Conservation (phyloP, 768 basidiomycete genomes). For the Russula dissimulans region DNA sequence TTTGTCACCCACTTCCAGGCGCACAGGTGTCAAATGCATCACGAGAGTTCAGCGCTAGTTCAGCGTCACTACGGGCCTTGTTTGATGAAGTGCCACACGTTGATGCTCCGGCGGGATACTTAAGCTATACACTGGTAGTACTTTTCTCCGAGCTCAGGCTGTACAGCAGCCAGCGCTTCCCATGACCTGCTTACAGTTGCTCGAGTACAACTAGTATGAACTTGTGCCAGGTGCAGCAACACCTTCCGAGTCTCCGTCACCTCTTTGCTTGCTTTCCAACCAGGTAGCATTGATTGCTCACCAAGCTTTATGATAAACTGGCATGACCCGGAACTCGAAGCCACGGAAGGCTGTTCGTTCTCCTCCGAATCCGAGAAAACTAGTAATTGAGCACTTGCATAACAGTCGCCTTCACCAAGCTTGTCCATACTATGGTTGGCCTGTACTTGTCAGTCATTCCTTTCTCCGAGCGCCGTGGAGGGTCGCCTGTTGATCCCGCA, state of each 20-base stretch:
- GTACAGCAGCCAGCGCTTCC: too few relatives aligned
- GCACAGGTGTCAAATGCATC: too few relatives aligned
- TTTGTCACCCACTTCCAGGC: too few relatives aligned
- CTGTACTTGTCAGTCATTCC: slow-evolving; percentile 2
- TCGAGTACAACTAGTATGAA: not conserved
- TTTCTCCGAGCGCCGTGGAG: too few relatives aligned
- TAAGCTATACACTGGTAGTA: too few relatives aligned
- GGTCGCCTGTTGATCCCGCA: too few relatives aligned
- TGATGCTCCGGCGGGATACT: too few relatives aligned
- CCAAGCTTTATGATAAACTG: not conserved
- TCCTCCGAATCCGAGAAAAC: not conserved
- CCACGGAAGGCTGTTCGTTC: not conserved
- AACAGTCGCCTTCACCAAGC: slow-evolving; percentile 2
- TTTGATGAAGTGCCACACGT: too few relatives aligned
- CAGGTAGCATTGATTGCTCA: not conserved
- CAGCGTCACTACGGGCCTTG: too few relatives aligned
- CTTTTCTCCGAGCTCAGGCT: too few relatives aligned
- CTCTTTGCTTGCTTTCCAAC: not conserved
- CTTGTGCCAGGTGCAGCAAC: not conserved
- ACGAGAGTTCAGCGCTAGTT: too few relatives aligned
- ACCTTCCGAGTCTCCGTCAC: not conserved
- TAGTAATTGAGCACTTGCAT: not conserved
- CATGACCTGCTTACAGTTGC: too few relatives aligned
- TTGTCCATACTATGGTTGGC: not conserved
- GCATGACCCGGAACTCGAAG: not conserved